Evolutionary conservation across 2,329 filamentous ascomycete species (phyloP), one percentile per base, ranked within the genome.

Genomic region (Claviceps humidiphila): DNA sequence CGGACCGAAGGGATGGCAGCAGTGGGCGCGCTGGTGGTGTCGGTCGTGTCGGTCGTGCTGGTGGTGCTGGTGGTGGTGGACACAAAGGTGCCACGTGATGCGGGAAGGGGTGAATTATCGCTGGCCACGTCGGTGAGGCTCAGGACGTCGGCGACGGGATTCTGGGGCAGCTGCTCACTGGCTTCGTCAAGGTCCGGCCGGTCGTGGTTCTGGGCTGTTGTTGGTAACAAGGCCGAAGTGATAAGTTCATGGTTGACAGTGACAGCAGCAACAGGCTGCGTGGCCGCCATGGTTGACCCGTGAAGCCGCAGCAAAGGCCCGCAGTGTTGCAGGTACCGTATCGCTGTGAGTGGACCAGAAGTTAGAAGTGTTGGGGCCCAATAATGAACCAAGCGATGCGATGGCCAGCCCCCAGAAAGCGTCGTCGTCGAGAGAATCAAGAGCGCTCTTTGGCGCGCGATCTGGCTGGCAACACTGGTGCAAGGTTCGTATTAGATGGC

Each of bases 71-170:
- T 20, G 17, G 58, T 50, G 54, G 58, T 55, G 54, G 49, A 46
- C 30, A 57, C 58, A 57, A 56, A 56, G 53, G 62, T 59, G 56
- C 60, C 59, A 56, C 60, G 61, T 60, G 58, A 61, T 58, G 57
- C 61, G 46, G 59, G 57, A 53, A 59, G 57, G 54, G 60, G 56
- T 52, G 61, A 56, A 51, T 59, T 53, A 52, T 62, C 56, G 56
- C 57, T 56, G 56, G 60, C 60, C 54, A 60, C 53, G 56, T 62
- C 61, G 60, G 61, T 58, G 58, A 60, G 58, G 57, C 60, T 62
- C 57, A 64, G 57, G 48, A 58, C 58, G 55, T 56, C 54, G 60
- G 53, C 54, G 53, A 55, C 55, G 45, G 58, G 51, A 49, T 54
- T 41, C 42, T 47, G 53, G 42, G 41, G 26, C 26, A 30, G 45